Evolutionary conservation across 2,329 filamentous ascomycete genomes (phyloP).

Genomic region (Aureobasidium musti): DNA sequence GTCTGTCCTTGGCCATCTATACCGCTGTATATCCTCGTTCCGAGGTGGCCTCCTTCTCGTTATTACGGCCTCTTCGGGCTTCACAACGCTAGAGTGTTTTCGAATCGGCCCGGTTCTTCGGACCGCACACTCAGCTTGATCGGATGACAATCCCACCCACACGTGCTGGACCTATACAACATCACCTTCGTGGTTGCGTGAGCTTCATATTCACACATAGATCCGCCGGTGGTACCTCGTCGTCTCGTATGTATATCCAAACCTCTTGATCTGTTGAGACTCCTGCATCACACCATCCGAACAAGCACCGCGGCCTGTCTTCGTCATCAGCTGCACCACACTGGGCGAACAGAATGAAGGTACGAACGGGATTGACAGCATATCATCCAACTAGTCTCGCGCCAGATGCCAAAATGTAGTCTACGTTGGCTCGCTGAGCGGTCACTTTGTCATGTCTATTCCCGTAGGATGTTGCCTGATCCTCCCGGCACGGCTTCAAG

Average conservation of each 20-base stretch:
- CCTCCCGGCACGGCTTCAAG: no score
- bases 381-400: background rate
- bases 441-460: background rate
- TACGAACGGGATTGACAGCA: background rate
- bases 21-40: slow-evolving; percentile 12
- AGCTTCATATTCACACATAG: background rate
- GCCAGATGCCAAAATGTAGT: background rate
- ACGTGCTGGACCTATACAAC: background rate
- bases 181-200: slow-evolving; percentile 11
- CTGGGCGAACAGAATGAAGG: no score
- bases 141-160: slow-evolving; percentile 3
- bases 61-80: slow-evolving; percentile 1
- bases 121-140: slow-evolving; percentile 4
- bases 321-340: background rate
- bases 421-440: no score
- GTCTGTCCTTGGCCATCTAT: background rate
- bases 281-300: background rate
- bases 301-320: background rate
- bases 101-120: slow-evolving; percentile 23
- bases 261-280: background rate
- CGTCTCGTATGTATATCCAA: background rate
- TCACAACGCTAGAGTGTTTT: slow-evolving; percentile 1
- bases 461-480: no score
- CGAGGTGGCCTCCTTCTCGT: slow-evolving; percentile 11
- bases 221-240: background rate